Base-by-base conservation (phyloP, 768 basidiomycete species). In the Hebeloma cylindrosporum region DNA sequence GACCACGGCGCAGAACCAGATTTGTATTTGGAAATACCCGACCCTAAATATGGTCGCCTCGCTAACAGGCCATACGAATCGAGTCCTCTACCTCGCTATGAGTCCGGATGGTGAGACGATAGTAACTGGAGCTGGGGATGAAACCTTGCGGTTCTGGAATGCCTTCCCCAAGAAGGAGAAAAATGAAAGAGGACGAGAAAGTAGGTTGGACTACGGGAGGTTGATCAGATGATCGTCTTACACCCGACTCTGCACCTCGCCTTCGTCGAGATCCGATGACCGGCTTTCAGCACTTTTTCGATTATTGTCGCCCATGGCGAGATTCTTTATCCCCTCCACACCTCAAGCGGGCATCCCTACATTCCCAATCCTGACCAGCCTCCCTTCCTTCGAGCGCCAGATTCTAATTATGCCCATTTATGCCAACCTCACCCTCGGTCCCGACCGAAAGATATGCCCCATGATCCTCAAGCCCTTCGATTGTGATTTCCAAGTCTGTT, bases 31-130 rank as follows among this genome's bases (percentile, higher is more conserved):
- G 93, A 86, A 85, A 60, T 98, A 96, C 64, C 95, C 95, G 0
- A 82, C 83, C 5, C 75, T 97, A 62, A 84, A 87, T 50, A 95
- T 95, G 80, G 94, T 98, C 5, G 95, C 93, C 0, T 91, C 90
- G 5, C 74, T 99, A 6, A 89, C 91, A 0, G 95, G 95, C 6
- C 95, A 99, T 61, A 91, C 93, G 0, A 90, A 88, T 62, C 88
- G 95, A 35, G 95, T 99, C 13, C 72, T 97, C 23, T 95, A 95
- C 63, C 83, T 97, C n/a, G 94, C 94, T 3, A 93, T 94, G 90
- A 89, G 85, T 58, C 94, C 94, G 0, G 94, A 96, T 55, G 93
- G 94, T 13, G 92, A 95, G 69, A 98, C 94, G 0, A 97, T 98
- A 51, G 96, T 97, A 20, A 98, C 94, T 0, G 95, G 95, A 11